Conservation (phyloP, 352 stramenopile genomes). For the Nothophytophthora sp. region DNA sequence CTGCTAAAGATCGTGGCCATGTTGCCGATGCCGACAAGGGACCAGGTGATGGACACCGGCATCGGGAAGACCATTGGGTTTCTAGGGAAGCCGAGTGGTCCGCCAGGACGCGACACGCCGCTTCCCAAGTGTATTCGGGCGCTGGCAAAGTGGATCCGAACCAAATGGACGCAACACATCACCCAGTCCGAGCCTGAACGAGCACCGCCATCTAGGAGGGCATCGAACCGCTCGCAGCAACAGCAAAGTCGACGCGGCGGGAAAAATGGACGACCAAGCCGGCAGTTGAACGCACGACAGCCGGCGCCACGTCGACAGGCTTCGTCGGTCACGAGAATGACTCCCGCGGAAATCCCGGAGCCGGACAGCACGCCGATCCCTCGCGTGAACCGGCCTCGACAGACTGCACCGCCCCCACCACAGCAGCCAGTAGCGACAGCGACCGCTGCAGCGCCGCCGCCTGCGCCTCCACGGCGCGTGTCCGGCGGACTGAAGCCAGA, state of each 20-base stretch:
- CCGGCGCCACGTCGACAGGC: slow-evolving; percentile 14
- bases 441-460: background rate
- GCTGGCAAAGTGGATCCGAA: slow-evolving; percentile 75
- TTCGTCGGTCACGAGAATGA: background rate
- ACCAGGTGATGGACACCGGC: slow-evolving; percentile 54
- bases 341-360: slow-evolving; percentile 11
- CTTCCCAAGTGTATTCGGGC: slow-evolving; percentile 46
- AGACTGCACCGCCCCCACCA: background rate
- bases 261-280: slow-evolving; percentile 15
- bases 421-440: slow-evolving; percentile 6
- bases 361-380: slow-evolving; percentile 33
- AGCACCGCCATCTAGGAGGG: background rate
- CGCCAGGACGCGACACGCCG: slow-evolving; percentile 27
- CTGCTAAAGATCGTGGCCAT: slow-evolving; percentile 66
- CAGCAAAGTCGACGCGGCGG: slow-evolving; percentile 26
- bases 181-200: slow-evolving; percentile 13
- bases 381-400: slow-evolving; percentile 3
- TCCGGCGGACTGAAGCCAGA: slow-evolving; percentile 62
- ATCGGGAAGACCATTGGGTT: slow-evolving; percentile 69
- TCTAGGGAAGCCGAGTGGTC: slow-evolving; percentile 43
- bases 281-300: slow-evolving; percentile 21
- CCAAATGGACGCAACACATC: slow-evolving; percentile 62
- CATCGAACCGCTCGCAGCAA: slow-evolving; percentile 22
- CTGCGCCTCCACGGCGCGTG: slow-evolving; percentile 14
- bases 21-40: slow-evolving; percentile 55